phyloP scores from a whole-genome alignment of 2,329 filamentous ascomycete genomes.

The Diaporthe vaccinii region DNA sequence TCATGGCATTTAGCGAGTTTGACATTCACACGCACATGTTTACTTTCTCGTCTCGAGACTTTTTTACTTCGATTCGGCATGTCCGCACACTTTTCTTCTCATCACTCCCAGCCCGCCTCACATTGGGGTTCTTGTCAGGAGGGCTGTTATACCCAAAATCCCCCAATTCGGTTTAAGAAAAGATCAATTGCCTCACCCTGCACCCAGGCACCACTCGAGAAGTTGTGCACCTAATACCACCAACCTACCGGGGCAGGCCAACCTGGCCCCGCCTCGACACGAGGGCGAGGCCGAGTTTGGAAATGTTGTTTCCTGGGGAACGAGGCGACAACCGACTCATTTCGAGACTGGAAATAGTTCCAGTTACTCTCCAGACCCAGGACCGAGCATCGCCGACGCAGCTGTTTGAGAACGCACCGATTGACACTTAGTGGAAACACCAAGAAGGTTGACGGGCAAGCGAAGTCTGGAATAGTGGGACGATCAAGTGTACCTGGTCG shows the following conservation, averaged over 20 bases:
- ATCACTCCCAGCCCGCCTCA: conserved; percentile 39
- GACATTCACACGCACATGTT: conserved; percentile 49
- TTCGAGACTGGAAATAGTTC: background rate
- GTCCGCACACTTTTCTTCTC: conserved; percentile 36
- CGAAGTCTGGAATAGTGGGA: conserved; percentile 31
- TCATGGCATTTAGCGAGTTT: conserved; percentile 62
- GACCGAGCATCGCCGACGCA: background rate
- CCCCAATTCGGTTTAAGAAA: conserved; percentile 40
- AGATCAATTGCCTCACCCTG: conserved; percentile 43
- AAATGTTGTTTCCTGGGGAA: background rate
- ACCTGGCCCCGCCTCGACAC: conserved; percentile 6
- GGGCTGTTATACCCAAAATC: conserved; percentile 41
- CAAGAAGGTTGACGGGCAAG: conserved; percentile 4
- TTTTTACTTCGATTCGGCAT: conserved; percentile 44
- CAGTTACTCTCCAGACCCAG: background rate
- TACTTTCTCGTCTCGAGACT: conserved; percentile 41
- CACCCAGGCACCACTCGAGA: conserved; percentile 25
- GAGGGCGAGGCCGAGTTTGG: conserved; percentile 10
- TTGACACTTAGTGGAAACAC: background rate
- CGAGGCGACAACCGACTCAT: background rate
- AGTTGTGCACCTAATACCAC: conserved; percentile 25
- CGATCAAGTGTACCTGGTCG: conserved; percentile 15
- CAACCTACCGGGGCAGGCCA: conserved; percentile 2
- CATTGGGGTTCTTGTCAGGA: conserved; percentile 41
- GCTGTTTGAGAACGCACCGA: conserved; percentile 5